phyloP scores from a whole-genome alignment of 2,329 filamentous ascomycete species.

The Penicillium hesseltinei region DNA sequence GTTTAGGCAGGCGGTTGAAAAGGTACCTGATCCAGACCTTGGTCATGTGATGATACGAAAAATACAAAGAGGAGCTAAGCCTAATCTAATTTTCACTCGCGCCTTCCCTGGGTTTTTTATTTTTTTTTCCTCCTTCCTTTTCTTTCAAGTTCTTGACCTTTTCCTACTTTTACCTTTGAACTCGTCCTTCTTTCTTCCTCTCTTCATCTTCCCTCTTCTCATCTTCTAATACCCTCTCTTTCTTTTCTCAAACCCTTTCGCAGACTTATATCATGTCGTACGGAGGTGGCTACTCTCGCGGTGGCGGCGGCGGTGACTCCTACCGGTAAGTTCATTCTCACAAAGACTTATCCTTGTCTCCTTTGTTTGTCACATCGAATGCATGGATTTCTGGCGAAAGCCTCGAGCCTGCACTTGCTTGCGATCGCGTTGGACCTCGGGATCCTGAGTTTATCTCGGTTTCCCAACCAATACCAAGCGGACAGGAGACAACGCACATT shows the following conservation, averaged over 20 bases:
- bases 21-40: not conserved
- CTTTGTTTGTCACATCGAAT: not conserved
- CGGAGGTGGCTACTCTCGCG: constrained; percentile 55
- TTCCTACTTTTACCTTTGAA: constrained; percentile 25
- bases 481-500: not conserved
- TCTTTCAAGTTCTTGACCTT: constrained; percentile 17
- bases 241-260: constrained; percentile 4
- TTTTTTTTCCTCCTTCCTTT: constrained; percentile 22
- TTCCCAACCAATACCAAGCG: not conserved
- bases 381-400: not conserved
- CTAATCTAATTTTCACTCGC: constrained; percentile 25
- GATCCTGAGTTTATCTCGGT: not conserved
- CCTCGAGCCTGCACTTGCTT: not conserved
- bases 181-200: constrained; percentile 11
- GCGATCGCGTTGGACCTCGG: not conserved
- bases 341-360: not conserved
- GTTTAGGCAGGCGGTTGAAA: constrained; percentile 3
- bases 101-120: constrained; percentile 25
- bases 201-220: constrained; percentile 1
- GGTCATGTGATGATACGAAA: constrained; percentile 5
- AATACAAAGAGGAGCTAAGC: constrained; percentile 24
- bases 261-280: constrained; percentile 65
- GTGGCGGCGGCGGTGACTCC: constrained; percentile 49
- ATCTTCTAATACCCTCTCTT: not conserved
- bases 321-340: constrained; percentile 41